Conservation (phyloP, 1,284 basidiomycete species). For the Malassezia yamatoensis region DNA sequence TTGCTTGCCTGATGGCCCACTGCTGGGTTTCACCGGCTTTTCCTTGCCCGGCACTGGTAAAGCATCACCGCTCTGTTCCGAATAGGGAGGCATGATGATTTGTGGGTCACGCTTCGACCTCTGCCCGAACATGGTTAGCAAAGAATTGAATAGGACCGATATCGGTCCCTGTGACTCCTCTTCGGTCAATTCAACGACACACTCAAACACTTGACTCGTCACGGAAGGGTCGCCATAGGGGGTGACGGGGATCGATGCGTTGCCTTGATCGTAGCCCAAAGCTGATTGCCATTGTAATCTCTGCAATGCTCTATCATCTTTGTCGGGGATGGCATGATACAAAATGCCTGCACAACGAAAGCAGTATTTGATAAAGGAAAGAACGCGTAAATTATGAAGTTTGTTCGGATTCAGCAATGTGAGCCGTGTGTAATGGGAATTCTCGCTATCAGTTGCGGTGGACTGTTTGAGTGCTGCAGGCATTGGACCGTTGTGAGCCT, state of each 20-base stretch:
- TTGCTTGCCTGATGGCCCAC: slow-evolving; percentile 15
- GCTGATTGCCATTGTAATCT: not conserved
- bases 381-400: slow-evolving; percentile 29
- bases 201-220: slow-evolving; percentile 2
- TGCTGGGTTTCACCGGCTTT: slow-evolving; percentile 10
- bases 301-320: not conserved
- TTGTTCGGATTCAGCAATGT: slow-evolving; percentile 34
- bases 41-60: slow-evolving; percentile 4
- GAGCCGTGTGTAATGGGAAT: not conserved
- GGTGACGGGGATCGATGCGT: not conserved
- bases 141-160: slow-evolving; percentile 2
- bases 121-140: slow-evolving; percentile 10
- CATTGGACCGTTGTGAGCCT: no score
- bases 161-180: slow-evolving; percentile 5
- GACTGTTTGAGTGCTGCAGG: not conserved
- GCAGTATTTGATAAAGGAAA: slow-evolving; percentile 49
- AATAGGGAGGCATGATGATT: slow-evolving; percentile 5
- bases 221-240: not conserved
- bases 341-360: slow-evolving; percentile 53
- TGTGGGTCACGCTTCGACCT: not conserved
- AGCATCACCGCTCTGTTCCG: not conserved
- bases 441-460: not conserved
- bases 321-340: slow-evolving; percentile 48
- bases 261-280: not conserved
- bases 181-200: slow-evolving; percentile 14